Conservation (phyloP, 345 rosid species). For the Ceriops tagal region DNA sequence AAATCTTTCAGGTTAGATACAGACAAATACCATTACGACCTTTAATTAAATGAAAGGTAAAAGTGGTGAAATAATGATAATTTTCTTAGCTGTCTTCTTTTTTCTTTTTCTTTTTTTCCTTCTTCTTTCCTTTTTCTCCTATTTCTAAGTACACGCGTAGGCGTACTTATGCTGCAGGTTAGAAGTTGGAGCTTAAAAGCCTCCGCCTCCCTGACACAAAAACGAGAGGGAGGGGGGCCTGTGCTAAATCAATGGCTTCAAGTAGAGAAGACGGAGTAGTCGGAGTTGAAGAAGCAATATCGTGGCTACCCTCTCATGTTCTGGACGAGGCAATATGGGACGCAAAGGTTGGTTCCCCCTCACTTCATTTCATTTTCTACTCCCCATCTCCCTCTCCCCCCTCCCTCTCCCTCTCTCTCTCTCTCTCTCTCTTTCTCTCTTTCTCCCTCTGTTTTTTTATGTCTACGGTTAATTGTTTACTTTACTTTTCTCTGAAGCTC, state of each 20-base stretch:
- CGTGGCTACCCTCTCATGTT: conserved; percentile 49
- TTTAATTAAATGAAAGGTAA: too few relatives aligned
- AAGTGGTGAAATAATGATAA: neutral
- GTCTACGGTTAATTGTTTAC: neutral
- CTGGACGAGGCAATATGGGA: conserved; percentile 43
- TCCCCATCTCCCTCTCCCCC: neutral
- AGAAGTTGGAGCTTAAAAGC: conserved; percentile 49
- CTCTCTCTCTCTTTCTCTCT: neutral
- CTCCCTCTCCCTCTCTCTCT: too few relatives aligned
- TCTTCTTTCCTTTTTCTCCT: neutral
- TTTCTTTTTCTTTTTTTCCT: neutral
- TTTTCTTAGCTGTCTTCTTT: neutral
- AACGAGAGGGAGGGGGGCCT: neutral
- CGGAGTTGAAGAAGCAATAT: conserved; percentile 43
- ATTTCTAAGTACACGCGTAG: neutral
- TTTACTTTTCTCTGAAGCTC: neutral
- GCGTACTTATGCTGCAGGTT: conserved; percentile 67
- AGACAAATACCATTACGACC: too few relatives aligned
- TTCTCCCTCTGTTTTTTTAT: neutral
- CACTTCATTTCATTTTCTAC: neutral
- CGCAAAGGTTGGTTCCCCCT: conserved; percentile 9
- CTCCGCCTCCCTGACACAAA: conserved; percentile 20
- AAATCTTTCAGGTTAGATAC: too few relatives aligned
- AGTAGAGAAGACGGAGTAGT: conserved; percentile 37
- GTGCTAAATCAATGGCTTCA: conserved; percentile 5